Conservation (phyloP, 2,329 filamentous ascomycete genomes). For the Catunica adiposa region DNA sequence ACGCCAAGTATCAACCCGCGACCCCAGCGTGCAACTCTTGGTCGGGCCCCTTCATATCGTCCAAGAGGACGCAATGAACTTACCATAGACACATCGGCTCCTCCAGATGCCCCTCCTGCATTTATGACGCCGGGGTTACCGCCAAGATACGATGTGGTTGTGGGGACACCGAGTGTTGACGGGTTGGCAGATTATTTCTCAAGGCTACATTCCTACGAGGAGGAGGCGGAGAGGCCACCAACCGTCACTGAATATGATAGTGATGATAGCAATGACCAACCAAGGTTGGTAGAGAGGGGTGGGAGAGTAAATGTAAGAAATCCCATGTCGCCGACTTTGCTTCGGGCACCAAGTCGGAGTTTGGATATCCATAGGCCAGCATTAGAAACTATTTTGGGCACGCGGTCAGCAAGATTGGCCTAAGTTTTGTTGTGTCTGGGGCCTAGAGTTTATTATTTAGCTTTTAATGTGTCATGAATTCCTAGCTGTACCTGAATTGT, state of each 20-base stretch:
- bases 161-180: slow-evolving; percentile 51
- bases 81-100: slow-evolving; percentile 46
- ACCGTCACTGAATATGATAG: slow-evolving; percentile 24
- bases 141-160: slow-evolving; percentile 66
- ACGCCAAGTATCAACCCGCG: neutral
- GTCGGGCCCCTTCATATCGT: slow-evolving; percentile 72
- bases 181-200: slow-evolving; percentile 74
- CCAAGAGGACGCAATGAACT: slow-evolving; percentile 64
- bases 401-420: slow-evolving; percentile 17
- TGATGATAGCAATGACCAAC: slow-evolving; percentile 20
- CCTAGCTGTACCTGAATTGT: neutral
- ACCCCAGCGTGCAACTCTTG: slow-evolving; percentile 25
- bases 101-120: slow-evolving; percentile 68
- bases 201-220: slow-evolving; percentile 56
- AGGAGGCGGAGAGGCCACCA: slow-evolving; percentile 17
- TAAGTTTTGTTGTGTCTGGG: too few relatives aligned
- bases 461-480: slow-evolving; percentile 8
- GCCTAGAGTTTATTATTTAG: too few relatives aligned
- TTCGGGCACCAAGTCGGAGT: slow-evolving; percentile 38
- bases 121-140: slow-evolving; percentile 48
- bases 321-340: slow-evolving; percentile 36
- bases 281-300: slow-evolving; percentile 32
- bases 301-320: slow-evolving; percentile 43
- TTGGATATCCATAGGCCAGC: slow-evolving; percentile 35
- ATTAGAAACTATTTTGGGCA: slow-evolving; percentile 21